These are phyloP conservation scores for Phoenix roebelenii DNA, from an alignment of 176 grass and related monocot species.

Conservation along the genomic window DNA sequence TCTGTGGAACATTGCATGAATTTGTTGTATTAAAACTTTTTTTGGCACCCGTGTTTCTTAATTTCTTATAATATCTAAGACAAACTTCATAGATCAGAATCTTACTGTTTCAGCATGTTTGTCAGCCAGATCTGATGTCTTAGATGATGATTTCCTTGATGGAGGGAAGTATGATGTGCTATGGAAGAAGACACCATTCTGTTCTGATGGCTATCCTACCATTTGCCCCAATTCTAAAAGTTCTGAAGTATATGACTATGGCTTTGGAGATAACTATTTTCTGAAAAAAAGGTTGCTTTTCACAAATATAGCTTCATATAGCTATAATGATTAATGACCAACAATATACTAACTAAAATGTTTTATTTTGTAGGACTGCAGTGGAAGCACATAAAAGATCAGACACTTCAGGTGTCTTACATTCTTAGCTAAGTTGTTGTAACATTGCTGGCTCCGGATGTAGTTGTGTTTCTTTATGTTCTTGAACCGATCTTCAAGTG, in stretches of 20 bases:
- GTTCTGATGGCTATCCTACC: not conserved
- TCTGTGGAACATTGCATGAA: too few relatives aligned
- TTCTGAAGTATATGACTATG: not conserved
- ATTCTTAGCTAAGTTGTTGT: not conserved
- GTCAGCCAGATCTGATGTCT: too few relatives aligned
- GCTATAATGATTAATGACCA: too few relatives aligned
- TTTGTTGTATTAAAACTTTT: too few relatives aligned
- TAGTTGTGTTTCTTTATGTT: too few relatives aligned
- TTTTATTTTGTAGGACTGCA: not conserved
- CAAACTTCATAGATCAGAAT: too few relatives aligned
- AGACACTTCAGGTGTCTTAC: constrained; percentile 3
- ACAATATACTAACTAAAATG: not conserved
- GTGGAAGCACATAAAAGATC: not conserved
- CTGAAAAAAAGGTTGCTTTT: not conserved
- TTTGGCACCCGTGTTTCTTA: too few relatives aligned
- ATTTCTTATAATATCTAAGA: too few relatives aligned
- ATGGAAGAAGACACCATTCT: not conserved
- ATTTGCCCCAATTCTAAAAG: not conserved
- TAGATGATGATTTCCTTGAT: too few relatives aligned
- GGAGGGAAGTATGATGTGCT: not conserved
- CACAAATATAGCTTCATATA: too few relatives aligned
- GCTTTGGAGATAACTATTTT: not conserved
- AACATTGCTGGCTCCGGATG: too few relatives aligned
- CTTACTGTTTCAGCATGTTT: too few relatives aligned
- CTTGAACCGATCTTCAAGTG: not conserved